phyloP scores from a whole-genome alignment of 805 yeast genomes.

The Metschnikowia amazonensis region DNA sequence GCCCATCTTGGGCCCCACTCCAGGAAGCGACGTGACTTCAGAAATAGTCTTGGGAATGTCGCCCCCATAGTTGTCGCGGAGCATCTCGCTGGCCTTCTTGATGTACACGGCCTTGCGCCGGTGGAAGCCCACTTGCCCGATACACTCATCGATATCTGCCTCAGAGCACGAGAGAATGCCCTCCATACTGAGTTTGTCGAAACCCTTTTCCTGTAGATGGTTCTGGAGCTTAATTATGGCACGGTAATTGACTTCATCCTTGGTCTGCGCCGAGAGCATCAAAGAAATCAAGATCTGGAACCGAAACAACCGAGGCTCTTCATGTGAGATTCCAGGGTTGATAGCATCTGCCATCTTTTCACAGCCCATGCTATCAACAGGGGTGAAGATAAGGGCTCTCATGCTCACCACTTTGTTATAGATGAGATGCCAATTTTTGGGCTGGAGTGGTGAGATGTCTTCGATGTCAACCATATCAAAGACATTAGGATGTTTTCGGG shows the following conservation, averaged over 20 bases:
- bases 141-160: slow-evolving; percentile 55
- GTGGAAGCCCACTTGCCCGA: slow-evolving; percentile 86
- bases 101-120: slow-evolving; percentile 71
- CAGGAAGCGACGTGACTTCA: slow-evolving; percentile 70
- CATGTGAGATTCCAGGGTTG: slow-evolving; percentile 28
- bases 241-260: slow-evolving; percentile 76
- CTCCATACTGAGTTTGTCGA: slow-evolving; percentile 53
- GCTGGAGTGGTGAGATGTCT: slow-evolving; percentile 11
- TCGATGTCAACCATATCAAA: slow-evolving; percentile 9
- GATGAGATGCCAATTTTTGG: slow-evolving; percentile 47
- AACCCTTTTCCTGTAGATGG: slow-evolving; percentile 39
- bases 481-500: slow-evolving; percentile 10
- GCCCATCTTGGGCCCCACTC: slow-evolving; percentile 97
- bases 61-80: slow-evolving; percentile 47
- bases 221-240: slow-evolving; percentile 63
- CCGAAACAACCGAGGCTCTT: slow-evolving; percentile 44
- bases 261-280: slow-evolving; percentile 89
- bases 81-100: slow-evolving; percentile 53
- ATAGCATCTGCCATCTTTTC: slow-evolving; percentile 52
- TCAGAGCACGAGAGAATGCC: slow-evolving; percentile 50
- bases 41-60: slow-evolving; percentile 73
- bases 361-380: slow-evolving; percentile 89
- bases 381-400: slow-evolving; percentile 66
- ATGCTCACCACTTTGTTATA: slow-evolving; percentile 60
- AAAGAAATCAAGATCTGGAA: slow-evolving; percentile 75